Conservation (phyloP, 202 grass and related monocot species). For the Panicum hallii region DNA sequence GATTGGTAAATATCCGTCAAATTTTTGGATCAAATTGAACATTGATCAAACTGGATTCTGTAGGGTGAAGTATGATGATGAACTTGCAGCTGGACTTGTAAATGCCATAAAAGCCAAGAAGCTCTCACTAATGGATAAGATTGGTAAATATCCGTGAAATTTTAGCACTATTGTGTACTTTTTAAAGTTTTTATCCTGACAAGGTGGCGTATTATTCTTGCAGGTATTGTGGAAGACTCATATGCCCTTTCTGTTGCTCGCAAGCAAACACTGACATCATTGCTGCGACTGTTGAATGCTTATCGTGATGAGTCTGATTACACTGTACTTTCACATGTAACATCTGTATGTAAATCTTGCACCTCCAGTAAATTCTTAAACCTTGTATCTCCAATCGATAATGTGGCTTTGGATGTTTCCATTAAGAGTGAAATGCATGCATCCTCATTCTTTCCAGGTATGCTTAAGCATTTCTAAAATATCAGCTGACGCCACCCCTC, state of each 20-base stretch:
- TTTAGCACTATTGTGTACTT: constrained; percentile 14
- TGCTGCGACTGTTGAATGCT: constrained; percentile 78
- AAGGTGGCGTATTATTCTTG: constrained; percentile 36
- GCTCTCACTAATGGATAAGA: constrained; percentile 81
- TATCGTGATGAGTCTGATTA: constrained; percentile 79
- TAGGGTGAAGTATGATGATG: constrained; percentile 91
- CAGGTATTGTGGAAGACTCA: constrained; percentile 81
- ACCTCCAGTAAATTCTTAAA: constrained; percentile 15
- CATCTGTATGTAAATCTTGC: constrained; percentile 67
- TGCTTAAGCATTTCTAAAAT: constrained; percentile 66
- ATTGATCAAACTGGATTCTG: constrained; percentile 91
- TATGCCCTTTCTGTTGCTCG: constrained; percentile 75
- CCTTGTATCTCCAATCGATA: constrained; percentile 29
- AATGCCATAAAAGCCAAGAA: constrained; percentile 72
- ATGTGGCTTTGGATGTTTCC: neutral
- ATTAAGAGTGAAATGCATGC: constrained; percentile 16
- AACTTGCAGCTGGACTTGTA: constrained; percentile 75
- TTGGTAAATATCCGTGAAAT: constrained; percentile 54
- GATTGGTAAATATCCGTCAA: constrained; percentile 61
- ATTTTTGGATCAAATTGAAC: constrained; percentile 87
- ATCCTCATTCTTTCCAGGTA: constrained; percentile 58
- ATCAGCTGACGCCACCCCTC: constrained; percentile 69
- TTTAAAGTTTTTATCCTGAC: constrained; percentile 24
- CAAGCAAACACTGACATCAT: constrained; percentile 80
- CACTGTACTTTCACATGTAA: constrained; percentile 82